Evolutionary conservation across 1,139 yeast species (phyloP), one percentile per base, ranked within the genome.

Genomic region (Zhuliangozyma parablackwelliae): DNA sequence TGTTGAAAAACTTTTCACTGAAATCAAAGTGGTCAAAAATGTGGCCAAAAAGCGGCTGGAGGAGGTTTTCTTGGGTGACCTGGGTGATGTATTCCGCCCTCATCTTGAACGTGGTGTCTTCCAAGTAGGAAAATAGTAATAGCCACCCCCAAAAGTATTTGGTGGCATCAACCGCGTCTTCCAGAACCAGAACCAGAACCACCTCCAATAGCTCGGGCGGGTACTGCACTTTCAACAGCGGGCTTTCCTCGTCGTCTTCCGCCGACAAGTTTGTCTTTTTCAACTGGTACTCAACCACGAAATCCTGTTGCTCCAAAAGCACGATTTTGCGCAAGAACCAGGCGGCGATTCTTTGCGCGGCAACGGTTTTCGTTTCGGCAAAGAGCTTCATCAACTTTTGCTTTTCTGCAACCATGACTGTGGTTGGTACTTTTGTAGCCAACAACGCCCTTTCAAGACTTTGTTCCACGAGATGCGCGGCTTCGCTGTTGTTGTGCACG

Each of bases 121-220:
- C 72, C 53, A 89, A 85, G 53, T 80, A 80, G 25, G 63, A 65
- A 46, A 85, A 71, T 0, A 85, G 57, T 39, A 87, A 59, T 39
- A 64, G 63, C 95, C 96, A 89, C 31, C 80, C 65, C 80, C 88
- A 80, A 32, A 86, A 51, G 51, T 76, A 85, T 29, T 61, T 65
- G 11, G 11, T 26, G 13, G n/a, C 10, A 21, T 23, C 27, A 12
- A n/a, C 42, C 50, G 7, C 7, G 26, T 57, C 56, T 0, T 56
- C 46, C n/a, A n/a, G n/a, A n/a, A n/a, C n/a, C n/a, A n/a, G n/a
- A n/a, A n/a, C n/a, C n/a, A n/a, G n/a, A n/a, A n/a, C n/a, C n/a
- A n/a, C n/a, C n/a, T n/a, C n/a, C 7, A 72, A 42, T 24, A 78
- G 52, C 1, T 29, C 29, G 1, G 44, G 44, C 0, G 80, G 77